These are phyloP conservation scores for Abortiporus biennis DNA, from an alignment of 1,284 basidiomycete species.

Conservation along the genomic window DNA sequence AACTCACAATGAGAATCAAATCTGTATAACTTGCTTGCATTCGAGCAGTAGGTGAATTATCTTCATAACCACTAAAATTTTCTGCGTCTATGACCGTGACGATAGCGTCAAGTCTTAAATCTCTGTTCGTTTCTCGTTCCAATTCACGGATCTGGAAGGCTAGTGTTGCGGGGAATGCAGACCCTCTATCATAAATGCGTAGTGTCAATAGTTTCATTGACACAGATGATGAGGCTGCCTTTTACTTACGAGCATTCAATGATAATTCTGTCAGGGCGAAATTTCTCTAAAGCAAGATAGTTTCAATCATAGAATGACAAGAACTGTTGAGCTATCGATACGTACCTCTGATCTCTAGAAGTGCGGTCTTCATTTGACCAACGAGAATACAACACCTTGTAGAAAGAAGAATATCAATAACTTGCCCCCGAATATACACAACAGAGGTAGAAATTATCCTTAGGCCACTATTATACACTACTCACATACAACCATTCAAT, in stretches of 20 bases:
- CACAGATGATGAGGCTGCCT: constrained; percentile 2
- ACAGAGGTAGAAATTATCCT: too few species aligned
- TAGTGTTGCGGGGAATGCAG: constrained; percentile 84
- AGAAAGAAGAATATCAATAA: too few species aligned
- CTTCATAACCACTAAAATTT: constrained; percentile 88
- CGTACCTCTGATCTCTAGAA: constrained; percentile 78
- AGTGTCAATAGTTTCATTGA: constrained; percentile 1
- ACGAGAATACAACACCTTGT: constrained; percentile 41
- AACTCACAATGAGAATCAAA: constrained; percentile 72
- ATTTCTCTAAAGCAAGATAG: constrained; percentile 56
- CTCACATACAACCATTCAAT: constrained; percentile 86
- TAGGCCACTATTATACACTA: too few species aligned
- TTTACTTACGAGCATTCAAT: constrained; percentile 86
- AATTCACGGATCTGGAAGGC: constrained; percentile 89
- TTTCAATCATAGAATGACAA: constrained; percentile 3
- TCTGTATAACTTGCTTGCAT: constrained; percentile 95
- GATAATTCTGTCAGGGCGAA: constrained; percentile 80
- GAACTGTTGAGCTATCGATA: constrained; percentile 2
- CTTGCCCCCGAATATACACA: too few species aligned
- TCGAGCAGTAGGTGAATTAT: constrained; percentile 80
- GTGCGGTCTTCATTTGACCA: constrained; percentile 85
- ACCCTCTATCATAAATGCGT: constrained; percentile 48
- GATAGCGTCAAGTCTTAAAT: constrained; percentile 82
- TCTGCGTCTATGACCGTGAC: constrained; percentile 87
- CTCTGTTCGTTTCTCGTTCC: constrained; percentile 67